Percentiles rank a stretch among this genome's conserved stretches.
These are phyloP conservation scores for Podospora tetraspora DNA, from an alignment of 495 filamentous ascomycete species.

Conservation along the genomic window DNA sequence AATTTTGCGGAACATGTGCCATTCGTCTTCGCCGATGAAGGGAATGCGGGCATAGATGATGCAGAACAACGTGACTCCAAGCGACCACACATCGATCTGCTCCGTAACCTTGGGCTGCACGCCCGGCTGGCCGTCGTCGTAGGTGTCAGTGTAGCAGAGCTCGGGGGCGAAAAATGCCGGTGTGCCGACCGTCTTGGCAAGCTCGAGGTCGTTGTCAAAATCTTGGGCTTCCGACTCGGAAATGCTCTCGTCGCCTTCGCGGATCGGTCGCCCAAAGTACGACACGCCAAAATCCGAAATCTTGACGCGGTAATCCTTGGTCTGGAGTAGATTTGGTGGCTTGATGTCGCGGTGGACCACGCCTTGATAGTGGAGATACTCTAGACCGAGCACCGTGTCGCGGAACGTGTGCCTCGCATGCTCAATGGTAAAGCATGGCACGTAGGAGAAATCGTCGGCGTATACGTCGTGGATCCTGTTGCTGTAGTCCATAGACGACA, in stretches of 20 bases:
- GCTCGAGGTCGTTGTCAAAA: constrained; percentile 83
- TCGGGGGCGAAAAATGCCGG: constrained; percentile 98
- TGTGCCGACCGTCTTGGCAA: constrained; percentile 96
- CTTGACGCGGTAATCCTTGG: constrained; percentile 79
- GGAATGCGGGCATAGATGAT: constrained; percentile 89
- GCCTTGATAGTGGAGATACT: constrained; percentile 94
- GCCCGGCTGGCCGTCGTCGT: constrained; percentile 24
- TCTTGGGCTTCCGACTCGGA: constrained; percentile 79
- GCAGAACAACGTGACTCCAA: constrained; percentile 93
- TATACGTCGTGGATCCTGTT: constrained; percentile 52
- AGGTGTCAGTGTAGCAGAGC: constrained; percentile 76
- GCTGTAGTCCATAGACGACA: constrained; percentile 50
- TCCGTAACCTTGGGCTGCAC: constrained; percentile 50
- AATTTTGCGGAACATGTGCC: constrained; percentile 82
- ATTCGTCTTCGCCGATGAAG: constrained; percentile 87
- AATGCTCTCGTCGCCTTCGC: constrained; percentile 70
- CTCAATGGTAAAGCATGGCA: constrained; percentile 82
- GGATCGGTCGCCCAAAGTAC: constrained; percentile 80
- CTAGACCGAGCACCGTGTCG: constrained; percentile 87
- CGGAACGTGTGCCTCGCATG: constrained; percentile 83
- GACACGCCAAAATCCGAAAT: constrained; percentile 99
- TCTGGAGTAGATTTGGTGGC: constrained; percentile 92
- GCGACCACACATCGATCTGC: constrained; percentile 92
- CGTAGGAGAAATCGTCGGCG: constrained; percentile 81
- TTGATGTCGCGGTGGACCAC: constrained; percentile 99